Evolutionary conservation across 345 rosid species (phyloP), one percentile per base, ranked within the genome.

Genomic region (Rhodomyrtus tomentosa): DNA sequence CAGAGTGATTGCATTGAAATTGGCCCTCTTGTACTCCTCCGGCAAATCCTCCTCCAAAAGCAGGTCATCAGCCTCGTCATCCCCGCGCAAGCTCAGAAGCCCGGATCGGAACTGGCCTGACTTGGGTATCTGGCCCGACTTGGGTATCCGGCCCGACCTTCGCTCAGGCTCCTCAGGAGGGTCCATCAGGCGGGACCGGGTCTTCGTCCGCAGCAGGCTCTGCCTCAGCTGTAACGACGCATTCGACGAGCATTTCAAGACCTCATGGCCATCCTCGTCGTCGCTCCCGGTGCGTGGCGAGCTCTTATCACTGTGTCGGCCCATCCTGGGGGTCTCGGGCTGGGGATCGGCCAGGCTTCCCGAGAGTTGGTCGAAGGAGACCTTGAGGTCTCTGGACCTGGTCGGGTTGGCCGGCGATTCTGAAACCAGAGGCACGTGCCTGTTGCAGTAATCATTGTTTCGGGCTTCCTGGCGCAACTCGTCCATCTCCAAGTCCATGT

Each of bases 141-240:
- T 40, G 59, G 83, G 88, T 0, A 90, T 80, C 85, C 87, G 82
- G 32, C 88, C 92, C 1, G 86, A 91, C 59, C 86, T 87, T 20
- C 88, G 55, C 29, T 85, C 93, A n/a, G 88, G 92, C 13, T 93
- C 93, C 14, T 86, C 92, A 0, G 92, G 89, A 48, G 93, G 96
- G 87, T 96, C 99, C 80, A 92, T 89, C 22, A 96, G 93, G 90
- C 99, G 93, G 0, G 98, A 95, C 85, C 91, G 92, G 8, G 98
- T 94, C 87, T 90, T 95, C 7, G 85, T 27, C 53, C 90, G 86
- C 5, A 93, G 84, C 80, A 88, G 62, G 86, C 87, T 90, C 29
- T 94, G 73, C 12, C 82, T 91, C 80, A 89, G 85, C 84, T 85
- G 90, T 86, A 91, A 89, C 81, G 96, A 90, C 15, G 87, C 83